Percentiles rank a stretch among this genome's conserved stretches.
Conservation (phyloP, 768 basidiomycete genomes). For the Polyporus arcularius region DNA sequence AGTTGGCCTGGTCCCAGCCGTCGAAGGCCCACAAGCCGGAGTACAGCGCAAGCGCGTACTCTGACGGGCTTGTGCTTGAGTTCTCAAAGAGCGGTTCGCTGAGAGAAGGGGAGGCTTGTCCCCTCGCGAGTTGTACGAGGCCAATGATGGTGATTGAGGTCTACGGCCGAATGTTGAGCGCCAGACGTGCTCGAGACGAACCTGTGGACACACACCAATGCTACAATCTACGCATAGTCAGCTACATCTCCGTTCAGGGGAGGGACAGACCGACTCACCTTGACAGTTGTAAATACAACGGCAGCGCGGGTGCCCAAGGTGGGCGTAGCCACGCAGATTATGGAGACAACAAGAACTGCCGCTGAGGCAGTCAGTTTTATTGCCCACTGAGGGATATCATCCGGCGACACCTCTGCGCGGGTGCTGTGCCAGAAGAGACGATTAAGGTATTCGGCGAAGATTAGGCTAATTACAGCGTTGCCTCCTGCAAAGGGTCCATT, state of each 20-base stretch:
- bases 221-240: slow-evolving; percentile 48
- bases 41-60: slow-evolving; percentile 92
- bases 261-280: slow-evolving; percentile 49
- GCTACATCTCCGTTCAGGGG: not conserved
- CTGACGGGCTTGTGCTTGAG: slow-evolving; percentile 76
- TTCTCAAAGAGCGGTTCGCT: slow-evolving; percentile 67
- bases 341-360: slow-evolving; percentile 70
- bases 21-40: slow-evolving; percentile 96
- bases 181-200: not conserved
- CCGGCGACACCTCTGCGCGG: slow-evolving; percentile 69
- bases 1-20: slow-evolving; percentile 95
- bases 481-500: slow-evolving; percentile 44
- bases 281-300: slow-evolving; percentile 85
- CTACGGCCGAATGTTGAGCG: slow-evolving; percentile 34
- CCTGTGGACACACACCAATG: slow-evolving; percentile 50
- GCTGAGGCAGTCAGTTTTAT: slow-evolving; percentile 83
- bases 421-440: slow-evolving; percentile 81
- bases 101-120: slow-evolving; percentile 69
- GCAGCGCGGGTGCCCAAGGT: slow-evolving; percentile 80
- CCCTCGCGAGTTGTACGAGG: slow-evolving; percentile 71
- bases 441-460: slow-evolving; percentile 91
- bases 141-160: slow-evolving; percentile 77
- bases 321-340: slow-evolving; percentile 77
- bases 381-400: slow-evolving; percentile 85
- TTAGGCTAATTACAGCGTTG: slow-evolving; percentile 85